Evolutionary conservation across 768 basidiomycete genomes (phyloP).

Genomic region (Mycena pura): DNA sequence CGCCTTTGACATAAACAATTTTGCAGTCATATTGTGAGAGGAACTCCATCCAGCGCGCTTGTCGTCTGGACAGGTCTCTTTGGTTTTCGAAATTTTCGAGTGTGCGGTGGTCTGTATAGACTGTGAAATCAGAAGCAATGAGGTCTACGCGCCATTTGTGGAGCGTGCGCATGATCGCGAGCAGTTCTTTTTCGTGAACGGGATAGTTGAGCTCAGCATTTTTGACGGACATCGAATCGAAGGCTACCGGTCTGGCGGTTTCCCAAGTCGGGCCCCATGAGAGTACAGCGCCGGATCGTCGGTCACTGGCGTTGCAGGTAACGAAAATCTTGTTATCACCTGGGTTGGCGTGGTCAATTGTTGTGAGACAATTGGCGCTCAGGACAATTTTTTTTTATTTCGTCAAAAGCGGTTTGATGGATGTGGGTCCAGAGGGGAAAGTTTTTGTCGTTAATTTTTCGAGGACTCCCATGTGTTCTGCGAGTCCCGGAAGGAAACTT

Average conservation of each 20-base stretch:
- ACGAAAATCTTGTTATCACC: constrained; percentile 41
- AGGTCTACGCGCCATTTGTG: constrained; percentile 28
- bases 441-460: background rate
- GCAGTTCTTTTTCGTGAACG: constrained; percentile 17
- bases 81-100: constrained; percentile 38
- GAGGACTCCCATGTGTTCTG: constrained; percentile 13
- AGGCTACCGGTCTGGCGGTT: constrained; percentile 37
- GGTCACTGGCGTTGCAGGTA: constrained; percentile 35
- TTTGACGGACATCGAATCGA: constrained; percentile 32
- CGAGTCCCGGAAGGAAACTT: constrained; percentile 31
- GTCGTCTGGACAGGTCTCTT: constrained; percentile 31
- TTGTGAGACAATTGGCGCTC: constrained; percentile 32
- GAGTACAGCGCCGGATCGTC: constrained; percentile 33
- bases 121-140: constrained; percentile 17
- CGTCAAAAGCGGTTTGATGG: constrained; percentile 35
- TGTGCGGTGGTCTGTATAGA: constrained; percentile 43
- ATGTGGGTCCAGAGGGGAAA: constrained; percentile 24
- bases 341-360: constrained; percentile 39
- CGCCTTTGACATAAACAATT: no score
- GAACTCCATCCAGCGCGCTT: constrained; percentile 38
- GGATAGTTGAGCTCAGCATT: constrained; percentile 38
- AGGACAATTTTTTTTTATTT: constrained; percentile 38
- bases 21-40: no score
- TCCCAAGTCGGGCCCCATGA: constrained; percentile 33
- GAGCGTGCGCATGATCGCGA: constrained; percentile 37